These are phyloP conservation scores for Colletotrichum paranaense DNA, from an alignment of 2,329 filamentous ascomycete genomes.

Conservation along the genomic window DNA sequence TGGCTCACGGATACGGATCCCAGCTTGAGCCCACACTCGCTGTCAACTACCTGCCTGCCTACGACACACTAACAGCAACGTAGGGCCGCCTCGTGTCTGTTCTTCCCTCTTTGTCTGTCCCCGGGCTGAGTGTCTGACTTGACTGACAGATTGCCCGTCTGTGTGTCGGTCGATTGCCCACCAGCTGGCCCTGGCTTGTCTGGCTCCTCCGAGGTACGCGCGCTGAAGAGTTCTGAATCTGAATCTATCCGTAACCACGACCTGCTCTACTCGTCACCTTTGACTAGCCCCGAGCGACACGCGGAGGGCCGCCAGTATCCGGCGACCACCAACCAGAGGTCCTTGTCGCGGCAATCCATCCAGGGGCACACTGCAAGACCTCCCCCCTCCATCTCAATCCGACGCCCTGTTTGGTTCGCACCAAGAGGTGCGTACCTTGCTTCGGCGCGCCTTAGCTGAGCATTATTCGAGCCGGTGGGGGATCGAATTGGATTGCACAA, in stretches of 20 bases:
- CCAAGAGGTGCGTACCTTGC: conserved; percentile 23
- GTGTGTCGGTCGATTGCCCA: conserved; percentile 12
- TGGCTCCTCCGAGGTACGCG: not conserved
- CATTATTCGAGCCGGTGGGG: conserved; percentile 16
- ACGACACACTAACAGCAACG: not conserved
- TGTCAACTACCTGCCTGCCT: conserved; percentile 2
- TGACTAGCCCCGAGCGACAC: not conserved
- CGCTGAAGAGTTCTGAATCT: conserved; percentile 13
- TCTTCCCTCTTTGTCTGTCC: conserved; percentile 1
- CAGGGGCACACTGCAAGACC: conserved; percentile 15
- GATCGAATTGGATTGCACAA: conserved; percentile 33
- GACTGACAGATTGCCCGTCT: conserved; percentile 12
- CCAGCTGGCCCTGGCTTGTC: not conserved
- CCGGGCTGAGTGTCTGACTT: not conserved
- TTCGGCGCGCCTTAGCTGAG: conserved; percentile 15
- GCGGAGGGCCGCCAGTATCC: not conserved
- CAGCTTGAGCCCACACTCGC: not conserved
- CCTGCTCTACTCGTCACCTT: conserved; percentile 5
- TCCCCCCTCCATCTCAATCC: conserved; percentile 25
- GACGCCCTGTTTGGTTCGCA: conserved; percentile 24
- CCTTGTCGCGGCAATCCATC: not conserved
- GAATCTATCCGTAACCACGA: conserved; percentile 3
- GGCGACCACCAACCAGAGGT: not conserved
- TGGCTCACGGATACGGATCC: conserved; percentile 8
- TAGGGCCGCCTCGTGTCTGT: not conserved